Evolutionary conservation across 2,329 filamentous ascomycete genomes (phyloP).

Genomic region (Claviceps paspali): DNA sequence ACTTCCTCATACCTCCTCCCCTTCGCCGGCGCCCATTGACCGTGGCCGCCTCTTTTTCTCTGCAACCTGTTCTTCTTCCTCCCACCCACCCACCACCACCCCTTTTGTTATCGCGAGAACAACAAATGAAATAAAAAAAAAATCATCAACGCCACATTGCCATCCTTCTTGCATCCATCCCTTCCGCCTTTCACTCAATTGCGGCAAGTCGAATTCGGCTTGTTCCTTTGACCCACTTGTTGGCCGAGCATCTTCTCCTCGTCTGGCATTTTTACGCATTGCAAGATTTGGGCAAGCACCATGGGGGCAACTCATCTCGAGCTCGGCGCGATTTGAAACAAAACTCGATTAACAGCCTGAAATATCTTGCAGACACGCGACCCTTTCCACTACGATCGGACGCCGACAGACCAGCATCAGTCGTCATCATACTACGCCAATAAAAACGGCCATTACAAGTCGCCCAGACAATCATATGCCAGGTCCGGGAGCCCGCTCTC

Average conservation of each 20-base stretch:
- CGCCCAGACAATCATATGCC: constrained; percentile 29
- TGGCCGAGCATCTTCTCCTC: too few relatives aligned
- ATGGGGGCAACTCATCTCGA: not conserved
- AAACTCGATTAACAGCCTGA: not conserved
- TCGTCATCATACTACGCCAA: constrained; percentile 30
- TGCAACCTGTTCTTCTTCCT: too few relatives aligned
- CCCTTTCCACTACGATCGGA: constrained; percentile 30
- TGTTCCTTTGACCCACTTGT: not conserved
- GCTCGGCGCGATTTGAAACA: not conserved
- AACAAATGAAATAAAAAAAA: too few relatives aligned
- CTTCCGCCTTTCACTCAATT: not conserved
- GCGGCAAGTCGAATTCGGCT: not conserved
- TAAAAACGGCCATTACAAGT: constrained; percentile 30
- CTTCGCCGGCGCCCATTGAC: not conserved
- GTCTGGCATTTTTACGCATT: not conserved
- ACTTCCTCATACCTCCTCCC: not conserved
- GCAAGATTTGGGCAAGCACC: not conserved
- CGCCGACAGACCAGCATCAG: constrained; percentile 26
- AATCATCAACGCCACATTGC: not conserved
- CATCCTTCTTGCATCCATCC: not conserved
- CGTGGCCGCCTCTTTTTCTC: not conserved
- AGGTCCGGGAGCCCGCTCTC: constrained; percentile 35
- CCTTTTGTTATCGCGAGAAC: not conserved
- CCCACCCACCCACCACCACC: not conserved
- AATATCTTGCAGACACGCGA: constrained; percentile 28